Evolutionary conservation across 2,329 filamentous ascomycete species (phyloP), one percentile per base, ranked within the genome.

Genomic region (Stachybotrys chlorohalonatus): DNA sequence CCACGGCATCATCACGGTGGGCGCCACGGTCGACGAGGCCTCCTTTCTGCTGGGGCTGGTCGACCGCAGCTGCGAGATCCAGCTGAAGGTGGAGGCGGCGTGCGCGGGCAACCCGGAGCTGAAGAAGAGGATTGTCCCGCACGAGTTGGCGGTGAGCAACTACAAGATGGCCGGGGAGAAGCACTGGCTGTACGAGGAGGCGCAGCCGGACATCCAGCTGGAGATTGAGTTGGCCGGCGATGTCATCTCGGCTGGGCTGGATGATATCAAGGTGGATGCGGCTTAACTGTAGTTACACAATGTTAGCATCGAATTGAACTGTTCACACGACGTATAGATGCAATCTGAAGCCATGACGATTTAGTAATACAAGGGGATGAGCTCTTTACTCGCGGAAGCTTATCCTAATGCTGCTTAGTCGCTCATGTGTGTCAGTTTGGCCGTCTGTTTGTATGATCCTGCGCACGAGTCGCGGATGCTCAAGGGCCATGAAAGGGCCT

Each of bases 1-100:
- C 65, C 87, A 90, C 68, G 87, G 87, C 0, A 70, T 91, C 42
- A 68, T 90, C 52, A 88, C 85, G 0, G 86, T 89, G 0, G 87
- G 87, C 5, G 63, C 68, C 7, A 90, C 87, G 0, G 86, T 90
- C 2, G 87, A 90, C 64, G 87, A 90, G 68, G 87, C 87, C 1
- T 83, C 83, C 0, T 90, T 85, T 66, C 67, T 89, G 52, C 87
- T 89, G 64, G 83, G 81, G 0, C 70, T 86, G 49, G 75, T 89
- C 66, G 87, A 90, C 67, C 76, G 85, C 51, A 83, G 80, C 50
- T 90, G 87, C 65, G 77, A 82, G 54, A 51, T 55, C 24, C 30
- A 16, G 70, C 71, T 89, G 52, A 72, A 78, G 60, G 82, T 84
- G 45, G 87, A 90, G 70, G 85, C 86, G 0, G 86, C 87, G 5